A percentile compares a stretch with the other conserved stretches of the same genome.
phyloP scores from a whole-genome alignment of 257 asterid species.

The Salvia hispanica region DNA sequence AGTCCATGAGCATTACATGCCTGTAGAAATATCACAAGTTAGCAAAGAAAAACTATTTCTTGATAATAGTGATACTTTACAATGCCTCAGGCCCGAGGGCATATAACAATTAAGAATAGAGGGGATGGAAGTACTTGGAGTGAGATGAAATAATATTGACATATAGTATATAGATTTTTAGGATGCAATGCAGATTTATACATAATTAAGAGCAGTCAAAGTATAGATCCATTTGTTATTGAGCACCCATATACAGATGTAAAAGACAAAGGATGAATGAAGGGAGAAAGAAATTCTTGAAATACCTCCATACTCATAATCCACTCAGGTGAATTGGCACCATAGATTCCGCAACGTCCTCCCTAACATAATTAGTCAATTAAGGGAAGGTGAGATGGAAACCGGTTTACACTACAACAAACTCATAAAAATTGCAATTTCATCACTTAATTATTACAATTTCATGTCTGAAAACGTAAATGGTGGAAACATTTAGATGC shows the following conservation, averaged over 20 bases:
- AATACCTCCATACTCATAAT: constrained; percentile 95
- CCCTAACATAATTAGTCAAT: constrained; percentile 54
- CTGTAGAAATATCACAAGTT: constrained; percentile 52
- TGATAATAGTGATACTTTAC: constrained; percentile 18
- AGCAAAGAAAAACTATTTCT: constrained; percentile 16
- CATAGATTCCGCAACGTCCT: constrained; percentile 93
- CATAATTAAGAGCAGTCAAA: background rate
- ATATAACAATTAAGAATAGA: constrained; percentile 15
- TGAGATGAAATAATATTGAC: constrained; percentile 11
- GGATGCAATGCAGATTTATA: background rate
- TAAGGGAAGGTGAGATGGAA: constrained; percentile 31
- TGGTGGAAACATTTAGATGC: too few species aligned
- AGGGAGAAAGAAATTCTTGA: constrained; percentile 15
- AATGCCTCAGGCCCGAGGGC: constrained; percentile 16
- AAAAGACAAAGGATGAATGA: constrained; percentile 20
- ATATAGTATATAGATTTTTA: constrained; percentile 3
- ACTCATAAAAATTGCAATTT: too few species aligned
- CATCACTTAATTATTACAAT: too few species aligned
- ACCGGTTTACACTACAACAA: background rate
- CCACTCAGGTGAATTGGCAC: constrained; percentile 92
- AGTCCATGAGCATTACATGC: constrained; percentile 98
- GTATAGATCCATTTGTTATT: background rate
- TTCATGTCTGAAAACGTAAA: too few species aligned
- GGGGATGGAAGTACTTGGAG: constrained; percentile 1
- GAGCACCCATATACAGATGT: constrained; percentile 6